Evolutionary conservation across 257 asterid species (phyloP), one percentile per base, ranked within the genome.

Genomic region (Ilex aquifolium): DNA sequence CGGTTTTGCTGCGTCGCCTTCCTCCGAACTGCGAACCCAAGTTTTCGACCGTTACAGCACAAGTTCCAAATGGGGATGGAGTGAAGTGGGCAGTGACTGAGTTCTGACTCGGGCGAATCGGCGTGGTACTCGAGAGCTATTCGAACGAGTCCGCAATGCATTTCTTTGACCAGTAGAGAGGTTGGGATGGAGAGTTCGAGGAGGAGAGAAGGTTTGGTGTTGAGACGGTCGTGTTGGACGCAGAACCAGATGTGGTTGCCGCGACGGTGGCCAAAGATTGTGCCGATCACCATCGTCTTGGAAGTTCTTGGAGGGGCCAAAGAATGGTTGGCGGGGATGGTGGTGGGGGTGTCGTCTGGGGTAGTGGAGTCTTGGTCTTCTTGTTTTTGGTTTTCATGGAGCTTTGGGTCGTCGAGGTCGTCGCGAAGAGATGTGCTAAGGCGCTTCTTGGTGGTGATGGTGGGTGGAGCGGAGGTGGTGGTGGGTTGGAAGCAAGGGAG

Each of bases 201-300:
- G 52, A 46, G 52, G 52, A 46, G 52, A 14, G n/a, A 46, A 46
- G 52, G 52, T 46, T 46, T 46, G 13, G 13, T 46, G 10, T 3
- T 46, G 13, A 46, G 52, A 11, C n/a, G 52, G 10, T 46, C 13
- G 52, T 46, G 52, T 46, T 46, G 52, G 52, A 91, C 65, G 81
- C 97, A 91, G 83, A 91, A 86, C 96, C 97, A 89, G 11, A 86
- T 88, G 69, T 86, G 98, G 56, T 94, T 87, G 39, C 95, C 95
- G 31, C 80, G 80, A 1, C 95, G 90, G 69, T 79, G 87, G 64
- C 98, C 98, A 72, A 86, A 88, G 70, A 91, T 88, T 54, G 98
- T 91, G 13, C 95, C 98, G 69, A 85, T 82, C 10, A 88, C 97
- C 97, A 93, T 93, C 8, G 97, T 86, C 10, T 84, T 78, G 32